Base-by-base conservation (phyloP, 2,329 filamentous ascomycete species). In the Calonectria pauciramosa region DNA sequence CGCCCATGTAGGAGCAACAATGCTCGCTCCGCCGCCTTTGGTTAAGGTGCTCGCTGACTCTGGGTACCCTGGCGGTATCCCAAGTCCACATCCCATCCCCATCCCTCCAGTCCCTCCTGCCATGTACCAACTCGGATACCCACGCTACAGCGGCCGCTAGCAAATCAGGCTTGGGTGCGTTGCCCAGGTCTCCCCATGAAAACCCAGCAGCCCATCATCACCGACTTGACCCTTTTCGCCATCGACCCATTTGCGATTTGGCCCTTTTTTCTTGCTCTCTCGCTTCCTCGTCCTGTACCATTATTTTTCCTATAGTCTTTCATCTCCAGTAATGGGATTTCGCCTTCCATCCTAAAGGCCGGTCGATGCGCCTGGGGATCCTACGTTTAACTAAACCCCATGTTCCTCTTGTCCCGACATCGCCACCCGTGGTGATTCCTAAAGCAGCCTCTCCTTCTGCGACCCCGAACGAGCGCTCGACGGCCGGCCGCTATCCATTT, bases 181-280 rank as follows among this genome's bases (percentile, higher is more conserved):
- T 60, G 65, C 32, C 74, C 73, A 78, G 74, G 79, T 79, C 77
- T 73, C 75, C 73, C 71, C 71, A 80, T 76, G 78, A 76, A 79
- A 79, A 74, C 73, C 73, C 71, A 72, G 66, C 73, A 78, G 76
- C 78, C 78, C 77, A 81, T 80, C 78, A 81, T 79, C 79, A 79
- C 79, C 72, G 77, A 81, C 79, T 76, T 78, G 72, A 73, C 74
- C 78, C 78, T 75, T 77, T 73, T 80, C 64, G 72, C 78, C 78
- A 81, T 81, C 79, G 78, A 73, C 79, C 79, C 79, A 81, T 80
- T 77, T 76, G 73, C 75, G 70, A 77, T 76, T 76, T 77, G 70
- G 68, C 73, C 73, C 72, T 44, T 70, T 70, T 80, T 65, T 63
- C 60, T 68, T 70, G 51, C 70, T 76, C 67, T 38, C 63, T 75